Percentiles rank a stretch among this genome's conserved stretches.
Conservation (phyloP, 139 green algal species). For the Asterochloris erici region DNA sequence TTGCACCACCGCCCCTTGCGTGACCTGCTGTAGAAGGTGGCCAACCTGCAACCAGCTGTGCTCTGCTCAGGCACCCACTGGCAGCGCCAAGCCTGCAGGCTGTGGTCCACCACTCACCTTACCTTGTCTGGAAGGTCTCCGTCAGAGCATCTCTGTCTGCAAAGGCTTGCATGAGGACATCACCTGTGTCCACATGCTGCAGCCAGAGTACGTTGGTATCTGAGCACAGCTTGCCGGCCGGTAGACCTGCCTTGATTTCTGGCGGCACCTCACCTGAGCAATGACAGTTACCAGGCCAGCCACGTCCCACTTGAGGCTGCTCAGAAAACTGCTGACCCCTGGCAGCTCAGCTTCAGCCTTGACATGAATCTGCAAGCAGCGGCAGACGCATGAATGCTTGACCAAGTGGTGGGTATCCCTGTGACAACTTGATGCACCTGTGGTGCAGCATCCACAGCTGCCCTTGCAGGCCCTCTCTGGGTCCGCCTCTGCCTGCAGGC, state of each 20-base stretch:
- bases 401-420: too few species aligned
- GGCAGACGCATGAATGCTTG: too few species aligned
- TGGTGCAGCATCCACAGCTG: too few species aligned
- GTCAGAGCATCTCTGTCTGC: conserved; percentile 77
- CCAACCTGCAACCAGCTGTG: conserved; percentile 53
- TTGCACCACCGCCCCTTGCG: conserved; percentile 95
- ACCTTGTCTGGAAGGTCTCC: conserved; percentile 87
- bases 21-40: conserved; percentile 95
- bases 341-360: too few species aligned
- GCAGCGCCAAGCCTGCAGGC: too few species aligned
- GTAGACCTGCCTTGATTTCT: background rate
- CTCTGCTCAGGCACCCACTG: background rate
- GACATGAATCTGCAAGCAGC: too few species aligned
- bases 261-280: conserved; percentile 53
- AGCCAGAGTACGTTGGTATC: background rate
- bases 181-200: conserved; percentile 94
- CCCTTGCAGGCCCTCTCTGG: too few species aligned
- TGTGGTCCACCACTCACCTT: background rate
- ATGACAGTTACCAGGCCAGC: conserved; percentile 91
- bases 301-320: conserved; percentile 80
- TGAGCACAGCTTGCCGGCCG: background rate
- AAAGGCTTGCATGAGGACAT: conserved; percentile 97
- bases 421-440: too few species aligned
- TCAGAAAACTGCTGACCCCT: conserved; percentile 43
- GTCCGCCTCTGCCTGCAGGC: too few species aligned